Evolutionary conservation across 2,329 filamentous ascomycete species (phyloP), one percentile per base, ranked within the genome.

Genomic region (Cytospora mali): DNA sequence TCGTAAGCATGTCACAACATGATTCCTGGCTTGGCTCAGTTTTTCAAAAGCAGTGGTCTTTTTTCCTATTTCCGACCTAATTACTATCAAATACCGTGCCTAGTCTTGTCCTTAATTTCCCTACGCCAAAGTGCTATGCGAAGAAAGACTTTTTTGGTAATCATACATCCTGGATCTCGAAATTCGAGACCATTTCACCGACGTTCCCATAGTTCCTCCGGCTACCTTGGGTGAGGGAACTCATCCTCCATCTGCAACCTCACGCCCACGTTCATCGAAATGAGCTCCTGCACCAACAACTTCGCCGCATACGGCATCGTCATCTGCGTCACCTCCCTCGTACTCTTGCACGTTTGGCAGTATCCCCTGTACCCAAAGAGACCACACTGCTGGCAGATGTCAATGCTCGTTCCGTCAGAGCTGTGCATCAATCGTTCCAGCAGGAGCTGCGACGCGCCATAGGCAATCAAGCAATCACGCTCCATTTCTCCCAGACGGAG

Each of bases 221-320:
- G 35, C 63, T 68, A 72, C 64, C 74, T 76, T 27, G 84, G 84
- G 69, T 87, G 84, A 18, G 93, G 93, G 75, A 99, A 99, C 77
- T 98, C 92, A 73, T 99, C 95, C 71, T 92, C 92, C 68, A 99
- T 78, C 80, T 94, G 91, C 77, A 99, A 80, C 62, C 91, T 84
- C 64, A 96, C 94, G 66, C 93, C 91, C n/a, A 99, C 92, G 75
- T 99, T 99, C 95, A 99, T 99, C 75, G 92, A 96, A 72, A 96
- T 89, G 71, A 99, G 77, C 79, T 99, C 95, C 80, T 99, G 95
- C 55, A 98, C 92, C 61, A 99, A 80, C 73, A 99, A 79, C 83
- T 99, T 98, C 0, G 95, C 95, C 21, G 95, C 95, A 76, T 99
- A 99, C 35, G 95, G 95, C 84, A 99, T 96, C 35, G 89, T 94